phyloP scores from a whole-genome alignment of 2,329 filamentous ascomycete species.

The Didymellaceae sp. region DNA sequence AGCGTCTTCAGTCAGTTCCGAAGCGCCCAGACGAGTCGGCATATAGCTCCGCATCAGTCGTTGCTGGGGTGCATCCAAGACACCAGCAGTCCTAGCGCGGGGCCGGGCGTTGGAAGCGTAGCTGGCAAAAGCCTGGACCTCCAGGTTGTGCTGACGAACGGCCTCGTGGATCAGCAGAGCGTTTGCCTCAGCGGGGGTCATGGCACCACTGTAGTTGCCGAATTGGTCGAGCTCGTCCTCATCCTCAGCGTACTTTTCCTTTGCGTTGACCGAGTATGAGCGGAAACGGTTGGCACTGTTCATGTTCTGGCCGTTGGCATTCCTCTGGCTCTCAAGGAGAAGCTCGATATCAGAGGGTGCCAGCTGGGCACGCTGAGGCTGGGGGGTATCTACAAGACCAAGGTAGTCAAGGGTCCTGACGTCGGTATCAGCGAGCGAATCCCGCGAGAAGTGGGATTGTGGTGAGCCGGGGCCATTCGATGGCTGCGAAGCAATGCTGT shows the following conservation, averaged over 20 bases:
- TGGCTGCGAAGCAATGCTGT: constrained; percentile 87
- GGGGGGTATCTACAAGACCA: constrained; percentile 90
- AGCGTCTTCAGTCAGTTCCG: constrained; percentile 78
- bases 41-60: constrained; percentile 73
- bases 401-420: constrained; percentile 95
- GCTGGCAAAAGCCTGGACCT: constrained; percentile 89
- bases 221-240: constrained; percentile 80
- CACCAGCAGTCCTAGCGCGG: constrained; percentile 87
- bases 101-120: constrained; percentile 83
- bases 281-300: constrained; percentile 84
- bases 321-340: constrained; percentile 58
- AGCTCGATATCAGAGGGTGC: constrained; percentile 64
- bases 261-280: constrained; percentile 98
- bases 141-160: constrained; percentile 90
- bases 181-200: constrained; percentile 66
- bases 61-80: constrained; percentile 78
- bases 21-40: constrained; percentile 70
- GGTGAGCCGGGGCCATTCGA: constrained; percentile 87
- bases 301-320: constrained; percentile 65
- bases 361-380: constrained; percentile 76
- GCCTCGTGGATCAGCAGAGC: constrained; percentile 69
- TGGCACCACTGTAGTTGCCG: constrained; percentile 63
- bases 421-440: constrained; percentile 84
- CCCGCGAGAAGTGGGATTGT: constrained; percentile 82
- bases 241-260: constrained; percentile 94